These are phyloP conservation scores for Cordyceps sp. DNA, from an alignment of 2,329 filamentous ascomycete species.

Conservation along the genomic window DNA sequence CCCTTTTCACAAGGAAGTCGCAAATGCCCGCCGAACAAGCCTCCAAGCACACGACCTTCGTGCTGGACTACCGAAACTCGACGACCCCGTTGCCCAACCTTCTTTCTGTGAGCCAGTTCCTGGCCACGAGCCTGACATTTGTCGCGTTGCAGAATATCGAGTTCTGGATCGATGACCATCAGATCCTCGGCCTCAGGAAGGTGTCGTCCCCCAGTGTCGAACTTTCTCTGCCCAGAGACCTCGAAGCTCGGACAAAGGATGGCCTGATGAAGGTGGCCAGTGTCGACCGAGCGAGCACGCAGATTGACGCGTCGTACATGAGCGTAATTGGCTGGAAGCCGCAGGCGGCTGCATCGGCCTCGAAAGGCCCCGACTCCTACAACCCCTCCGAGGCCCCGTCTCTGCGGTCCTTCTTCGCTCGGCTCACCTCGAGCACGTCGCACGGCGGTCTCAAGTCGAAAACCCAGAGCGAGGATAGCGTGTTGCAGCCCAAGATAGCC, in stretches of 20 bases:
- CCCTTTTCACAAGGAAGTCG: constrained; percentile 78
- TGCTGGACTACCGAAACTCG: constrained; percentile 81
- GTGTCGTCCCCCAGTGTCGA: constrained; percentile 65
- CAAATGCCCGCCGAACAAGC: constrained; percentile 51
- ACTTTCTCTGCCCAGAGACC: constrained; percentile 57
- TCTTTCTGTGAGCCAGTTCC: constrained; percentile 74
- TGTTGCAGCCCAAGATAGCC: constrained; percentile 41
- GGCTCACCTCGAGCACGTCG: constrained; percentile 44
- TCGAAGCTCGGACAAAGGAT: constrained; percentile 71
- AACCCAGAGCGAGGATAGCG: constrained; percentile 44
- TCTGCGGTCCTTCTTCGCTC: constrained; percentile 64
- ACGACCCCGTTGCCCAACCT: constrained; percentile 78
- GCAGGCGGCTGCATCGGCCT: constrained; percentile 18
- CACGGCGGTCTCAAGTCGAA: constrained; percentile 35
- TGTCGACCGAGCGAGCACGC: constrained; percentile 74
- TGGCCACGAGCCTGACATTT: constrained; percentile 91
- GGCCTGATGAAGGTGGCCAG: constrained; percentile 71
- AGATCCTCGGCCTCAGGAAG: constrained; percentile 63
- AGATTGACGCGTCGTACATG: constrained; percentile 86
- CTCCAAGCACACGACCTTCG: constrained; percentile 69
- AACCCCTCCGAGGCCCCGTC: constrained; percentile 37
- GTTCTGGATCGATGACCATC: constrained; percentile 78
- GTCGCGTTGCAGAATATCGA: constrained; percentile 79
- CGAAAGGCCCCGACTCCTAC: constrained; percentile 31
- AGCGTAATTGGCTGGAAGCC: constrained; percentile 75